These are phyloP conservation scores for Wallemia ichthyophaga DNA, from an alignment of 1,284 basidiomycete species.

Conservation along the genomic window DNA sequence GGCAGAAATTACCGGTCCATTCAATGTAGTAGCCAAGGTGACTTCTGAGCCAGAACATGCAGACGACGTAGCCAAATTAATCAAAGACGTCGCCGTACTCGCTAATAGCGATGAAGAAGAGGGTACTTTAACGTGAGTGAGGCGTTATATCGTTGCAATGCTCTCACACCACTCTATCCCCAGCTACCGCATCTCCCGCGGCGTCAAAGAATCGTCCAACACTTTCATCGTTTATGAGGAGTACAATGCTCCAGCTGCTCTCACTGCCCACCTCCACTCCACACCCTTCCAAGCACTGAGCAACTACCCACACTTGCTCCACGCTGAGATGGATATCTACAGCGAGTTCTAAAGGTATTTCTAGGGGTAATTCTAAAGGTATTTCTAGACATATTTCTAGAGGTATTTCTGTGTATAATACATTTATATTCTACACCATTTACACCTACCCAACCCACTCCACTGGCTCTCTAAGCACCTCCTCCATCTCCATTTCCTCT, in stretches of 20 bases:
- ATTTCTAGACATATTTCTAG: no score
- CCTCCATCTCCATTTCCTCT: constrained; percentile 36
- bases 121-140: not conserved
- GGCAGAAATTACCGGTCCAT: not conserved
- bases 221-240: not conserved
- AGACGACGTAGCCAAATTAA: not conserved
- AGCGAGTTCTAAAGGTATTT: not conserved
- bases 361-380: not conserved
- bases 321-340: not conserved
- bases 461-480: constrained; percentile 34
- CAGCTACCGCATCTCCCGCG: not conserved
- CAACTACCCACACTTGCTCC: not conserved
- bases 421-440: not conserved
- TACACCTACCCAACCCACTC: constrained; percentile 28
- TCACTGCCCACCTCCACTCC: not conserved
- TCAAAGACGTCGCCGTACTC: not conserved
- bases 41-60: not conserved
- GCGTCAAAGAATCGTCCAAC: not conserved
- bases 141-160: no score
- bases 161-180: not conserved
- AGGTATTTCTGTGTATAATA: not conserved
- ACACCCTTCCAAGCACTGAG: not conserved
- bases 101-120: not conserved
- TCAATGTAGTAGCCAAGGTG: not conserved
- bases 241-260: not conserved